Evolutionary conservation across 2,329 filamentous ascomycete species (phyloP), one percentile per base, ranked within the genome.

Genomic region (Endothia cerciana): DNA sequence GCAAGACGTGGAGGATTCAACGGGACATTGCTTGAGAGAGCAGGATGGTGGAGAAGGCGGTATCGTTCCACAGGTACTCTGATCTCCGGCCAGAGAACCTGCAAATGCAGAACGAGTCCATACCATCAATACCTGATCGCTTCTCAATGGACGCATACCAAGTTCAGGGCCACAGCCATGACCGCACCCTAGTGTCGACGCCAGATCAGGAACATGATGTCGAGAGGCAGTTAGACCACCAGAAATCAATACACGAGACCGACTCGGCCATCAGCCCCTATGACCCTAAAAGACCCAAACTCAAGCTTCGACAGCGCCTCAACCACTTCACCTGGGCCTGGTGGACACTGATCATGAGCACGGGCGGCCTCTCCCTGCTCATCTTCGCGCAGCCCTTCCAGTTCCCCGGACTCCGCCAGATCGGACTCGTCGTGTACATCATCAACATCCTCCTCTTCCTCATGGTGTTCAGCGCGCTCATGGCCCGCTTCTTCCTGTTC

Each of bases 341-440:
- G 89, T 94, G 89, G 76, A 90, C 89, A 1, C 80, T 87, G 40
- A 89, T 89, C 1, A 93, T 93, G 90, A 90, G 88, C 58, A 91
- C 89, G 0, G 91, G 91, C 41, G 89, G 89, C 0, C 76, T 93
- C 1, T 85, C 90, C 0, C 76, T 89, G 2, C 81, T 93, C 19
- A 81, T 93, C 53, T 80, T 81, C 55, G 82, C 83, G 2, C 86
- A 87, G 60, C 90, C 91, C 10, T 85, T 87, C 71, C 78, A 81
- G 63, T 94, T 94, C 74, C 73, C 78, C 0, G 90, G 90, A 0
- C 78, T 92, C 1, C 74, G 77, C 4, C 83, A 85, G 4, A 89
- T 93, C 61, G 91, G 90, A 0, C 80, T 86, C 40, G 83, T 87
- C 22, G 81, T 93, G 45, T 93, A 90, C 77, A 81, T 91, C 70